Base-by-base conservation (phyloP, 257 asterid genomes). In the Buddleja alternifolia region DNA sequence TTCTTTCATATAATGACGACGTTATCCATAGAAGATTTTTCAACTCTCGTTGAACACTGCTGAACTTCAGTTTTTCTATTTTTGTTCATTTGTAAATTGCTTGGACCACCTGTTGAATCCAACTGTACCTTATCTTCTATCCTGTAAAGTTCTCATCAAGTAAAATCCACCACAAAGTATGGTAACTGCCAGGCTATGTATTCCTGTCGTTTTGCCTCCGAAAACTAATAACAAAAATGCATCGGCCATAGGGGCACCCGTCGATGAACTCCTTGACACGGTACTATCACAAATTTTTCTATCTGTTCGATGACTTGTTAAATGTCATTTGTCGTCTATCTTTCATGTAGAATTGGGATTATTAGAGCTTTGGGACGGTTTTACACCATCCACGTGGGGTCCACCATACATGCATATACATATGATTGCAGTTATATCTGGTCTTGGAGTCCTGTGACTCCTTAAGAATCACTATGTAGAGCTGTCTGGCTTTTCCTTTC, bases 71-170 rank as follows among this genome's bases (percentile, higher is more conserved):
- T 10, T 68, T 62, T 73, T 46, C 52, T 70, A 29, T 10, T 56
- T 67, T 60, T 61, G 60, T 83, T 54, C 32, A 40, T 45, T 16
- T 50, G 10, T 24, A 63, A 65, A 63, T 46, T 58, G n/a, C 57
- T 42, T 78, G 86, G 84, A 65, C 82, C 80, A 72, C 85, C 40
- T 51, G 10, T 51, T 50, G 52, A 50, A 42, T 55, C 68, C 59
- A 36, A 29, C 55, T 51, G 40, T 44, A 47, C 59, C 59, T 57
- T 69, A 39, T 41, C 39, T 64, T 39, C 63, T 65, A 34, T 56
- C 19, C 59, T 52, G 17, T 39, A n/a, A 44, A 59, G 29, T 45
- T 41, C 57, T 67, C 54, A 36, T 41, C 65, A 67, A 7, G 36
- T 48, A 54, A 67, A 67, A 62, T 74, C 59, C 20, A 40, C 45